Conservation (phyloP, 202 grass and related monocot genomes). For the Panicum hallii region DNA sequence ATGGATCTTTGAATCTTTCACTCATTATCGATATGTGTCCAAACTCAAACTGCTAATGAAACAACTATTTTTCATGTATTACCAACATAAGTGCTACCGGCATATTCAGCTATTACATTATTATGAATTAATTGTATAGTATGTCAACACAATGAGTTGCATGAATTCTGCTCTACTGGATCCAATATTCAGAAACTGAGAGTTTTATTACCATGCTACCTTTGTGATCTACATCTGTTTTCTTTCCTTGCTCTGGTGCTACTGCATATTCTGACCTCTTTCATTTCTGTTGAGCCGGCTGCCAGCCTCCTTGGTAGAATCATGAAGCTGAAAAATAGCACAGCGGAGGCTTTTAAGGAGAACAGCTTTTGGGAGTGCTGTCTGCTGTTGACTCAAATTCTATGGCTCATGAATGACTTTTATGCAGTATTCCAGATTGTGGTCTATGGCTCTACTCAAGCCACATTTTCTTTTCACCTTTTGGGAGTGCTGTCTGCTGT, state of each 20-base stretch:
- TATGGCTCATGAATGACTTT: no score
- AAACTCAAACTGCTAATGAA: not conserved
- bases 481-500: no score
- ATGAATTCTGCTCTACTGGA: not conserved
- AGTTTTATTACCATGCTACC: not conserved
- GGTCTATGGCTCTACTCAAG: no score
- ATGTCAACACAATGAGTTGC: not conserved
- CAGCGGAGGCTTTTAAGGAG: constrained; percentile 36
- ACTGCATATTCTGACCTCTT: constrained; percentile 25
- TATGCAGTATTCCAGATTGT: no score
- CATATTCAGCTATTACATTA: not conserved
- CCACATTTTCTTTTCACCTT: no score
- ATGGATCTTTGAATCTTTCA: not conserved
- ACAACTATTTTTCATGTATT: not conserved
- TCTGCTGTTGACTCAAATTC: no score
- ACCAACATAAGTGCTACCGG: not conserved
- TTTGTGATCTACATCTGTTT: constrained; percentile 16
- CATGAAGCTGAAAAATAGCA: constrained; percentile 52
- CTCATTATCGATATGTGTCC: not conserved
- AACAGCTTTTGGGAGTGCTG: no score
- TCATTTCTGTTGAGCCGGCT: not conserved
- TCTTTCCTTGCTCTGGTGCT: not conserved
- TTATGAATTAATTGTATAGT: not conserved
- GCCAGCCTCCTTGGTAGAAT: constrained; percentile 31
- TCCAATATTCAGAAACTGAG: not conserved